Evolutionary conservation across 331 rosid species (phyloP).

Genomic region (Cydonia oblonga): DNA sequence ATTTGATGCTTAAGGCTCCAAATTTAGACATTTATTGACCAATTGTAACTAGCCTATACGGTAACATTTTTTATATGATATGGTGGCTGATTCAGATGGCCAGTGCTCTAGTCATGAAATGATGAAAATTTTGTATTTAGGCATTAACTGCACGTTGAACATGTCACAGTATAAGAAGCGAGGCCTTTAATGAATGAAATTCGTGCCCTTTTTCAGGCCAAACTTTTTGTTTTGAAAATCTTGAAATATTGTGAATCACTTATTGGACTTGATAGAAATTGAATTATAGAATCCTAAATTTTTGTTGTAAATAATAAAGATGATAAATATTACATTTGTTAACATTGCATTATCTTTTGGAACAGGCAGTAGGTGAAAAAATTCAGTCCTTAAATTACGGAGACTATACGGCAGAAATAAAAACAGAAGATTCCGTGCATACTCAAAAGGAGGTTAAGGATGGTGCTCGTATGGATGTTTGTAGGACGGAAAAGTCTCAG

Average conservation of each 20-base stretch:
- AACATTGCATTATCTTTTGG: conserved; percentile 10
- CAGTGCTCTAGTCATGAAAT: neutral
- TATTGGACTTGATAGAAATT: neutral
- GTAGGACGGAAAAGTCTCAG: conserved; percentile 22
- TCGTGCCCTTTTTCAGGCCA: neutral
- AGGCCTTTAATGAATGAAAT: neutral
- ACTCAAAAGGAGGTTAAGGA: conserved; percentile 18
- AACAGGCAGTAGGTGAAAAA: conserved; percentile 81
- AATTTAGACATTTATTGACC: neutral
- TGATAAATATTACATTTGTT: neutral
- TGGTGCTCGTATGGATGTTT: conserved; percentile 20
- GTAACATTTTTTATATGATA: neutral
- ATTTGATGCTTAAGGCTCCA: neutral
- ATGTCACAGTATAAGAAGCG: neutral
- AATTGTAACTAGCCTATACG: neutral
- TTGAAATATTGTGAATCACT: neutral
- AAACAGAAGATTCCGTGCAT: conserved; percentile 73
- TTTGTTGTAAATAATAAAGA: neutral
- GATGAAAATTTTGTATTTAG: neutral
- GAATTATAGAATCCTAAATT: neutral
- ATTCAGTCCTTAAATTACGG: conserved; percentile 72
- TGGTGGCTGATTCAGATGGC: neutral
- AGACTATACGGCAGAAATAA: conserved; percentile 80
- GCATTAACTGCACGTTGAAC: neutral
- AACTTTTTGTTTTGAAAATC: neutral